phyloP scores from a whole-genome alignment of 2,329 filamentous ascomycete species.

The Westerdykella sp. region DNA sequence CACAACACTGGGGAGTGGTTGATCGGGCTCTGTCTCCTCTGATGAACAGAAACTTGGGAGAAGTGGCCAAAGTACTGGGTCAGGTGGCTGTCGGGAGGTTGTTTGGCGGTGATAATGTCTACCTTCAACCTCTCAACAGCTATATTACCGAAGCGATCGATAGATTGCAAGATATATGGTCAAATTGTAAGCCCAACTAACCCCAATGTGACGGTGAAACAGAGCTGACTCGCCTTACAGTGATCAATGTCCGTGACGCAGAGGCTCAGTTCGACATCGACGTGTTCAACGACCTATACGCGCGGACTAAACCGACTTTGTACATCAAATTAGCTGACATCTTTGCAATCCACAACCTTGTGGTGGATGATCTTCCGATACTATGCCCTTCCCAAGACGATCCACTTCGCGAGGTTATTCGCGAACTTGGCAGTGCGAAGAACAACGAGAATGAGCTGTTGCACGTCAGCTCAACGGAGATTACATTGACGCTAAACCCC shows the following conservation, averaged over 20 bases:
- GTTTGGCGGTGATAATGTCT: constrained; percentile 92
- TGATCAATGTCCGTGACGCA: constrained; percentile 79
- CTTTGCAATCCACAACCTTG: constrained; percentile 87
- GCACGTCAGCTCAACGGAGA: constrained; percentile 78
- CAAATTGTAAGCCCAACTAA: constrained; percentile 46
- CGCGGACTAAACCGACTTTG: constrained; percentile 92
- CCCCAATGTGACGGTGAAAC: neutral
- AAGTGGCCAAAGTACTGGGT: constrained; percentile 84
- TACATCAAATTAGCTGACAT: constrained; percentile 99
- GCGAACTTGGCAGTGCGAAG: constrained; percentile 92
- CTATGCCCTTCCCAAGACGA: constrained; percentile 81
- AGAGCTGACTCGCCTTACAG: constrained; percentile 37
- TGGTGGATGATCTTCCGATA: constrained; percentile 68
- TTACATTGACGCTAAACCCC: constrained; percentile 82
- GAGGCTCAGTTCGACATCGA: constrained; percentile 96
- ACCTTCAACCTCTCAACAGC: constrained; percentile 88
- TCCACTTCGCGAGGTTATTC: constrained; percentile 80
- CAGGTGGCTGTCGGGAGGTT: constrained; percentile 84
- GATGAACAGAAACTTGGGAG: constrained; percentile 85
- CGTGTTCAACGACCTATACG: constrained; percentile 96
- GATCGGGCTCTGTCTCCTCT: constrained; percentile 83
- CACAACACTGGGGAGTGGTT: constrained; percentile 87
- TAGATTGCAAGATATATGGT: constrained; percentile 68
- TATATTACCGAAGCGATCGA: constrained; percentile 83
- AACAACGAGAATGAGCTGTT: constrained; percentile 92